Evolutionary conservation across 2,329 filamentous ascomycete species (phyloP).

Genomic region (Penicillium hesseltinei): DNA sequence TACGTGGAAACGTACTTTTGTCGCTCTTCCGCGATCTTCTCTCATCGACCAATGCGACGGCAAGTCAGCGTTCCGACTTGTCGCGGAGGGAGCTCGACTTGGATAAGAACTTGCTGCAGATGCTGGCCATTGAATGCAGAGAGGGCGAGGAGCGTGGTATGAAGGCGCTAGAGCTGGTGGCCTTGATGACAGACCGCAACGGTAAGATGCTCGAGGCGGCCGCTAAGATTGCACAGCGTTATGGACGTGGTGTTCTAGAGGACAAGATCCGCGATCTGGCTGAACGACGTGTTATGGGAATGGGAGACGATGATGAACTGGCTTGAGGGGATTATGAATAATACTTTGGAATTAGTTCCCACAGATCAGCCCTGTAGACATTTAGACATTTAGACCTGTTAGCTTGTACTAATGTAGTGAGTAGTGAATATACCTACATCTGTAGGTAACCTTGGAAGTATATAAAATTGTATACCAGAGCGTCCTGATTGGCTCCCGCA

Average conservation of each 20-base stretch:
- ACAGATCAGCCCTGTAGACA: background rate
- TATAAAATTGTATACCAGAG: background rate
- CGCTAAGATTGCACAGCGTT: slow-evolving; percentile 81
- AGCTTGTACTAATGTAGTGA: too few relatives aligned
- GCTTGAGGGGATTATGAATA: slow-evolving; percentile 22
- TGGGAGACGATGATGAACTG: slow-evolving; percentile 55
- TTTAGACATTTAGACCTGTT: background rate
- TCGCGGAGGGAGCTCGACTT: slow-evolving; percentile 75
- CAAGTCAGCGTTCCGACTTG: slow-evolving; percentile 65
- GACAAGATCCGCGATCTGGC: slow-evolving; percentile 88
- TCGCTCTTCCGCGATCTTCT: slow-evolving; percentile 74
- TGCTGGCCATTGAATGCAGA: slow-evolving; percentile 85
- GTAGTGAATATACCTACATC: too few relatives aligned
- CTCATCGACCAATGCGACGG: slow-evolving; percentile 63
- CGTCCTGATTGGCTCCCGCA: slow-evolving; percentile 17
- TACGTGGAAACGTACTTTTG: slow-evolving; percentile 70
- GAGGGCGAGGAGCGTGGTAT: slow-evolving; percentile 91
- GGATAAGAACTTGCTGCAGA: slow-evolving; percentile 84
- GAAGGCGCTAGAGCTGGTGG: slow-evolving; percentile 88
- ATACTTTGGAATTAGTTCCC: background rate
- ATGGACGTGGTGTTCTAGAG: slow-evolving; percentile 73
- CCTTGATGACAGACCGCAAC: slow-evolving; percentile 76
- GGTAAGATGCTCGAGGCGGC: slow-evolving; percentile 92
- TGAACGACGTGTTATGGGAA: slow-evolving; percentile 64
- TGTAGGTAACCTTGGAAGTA: too few relatives aligned